These are phyloP conservation scores for Xylaria polymorpha DNA, from an alignment of 2,329 filamentous ascomycete genomes.

Conservation along the genomic window DNA sequence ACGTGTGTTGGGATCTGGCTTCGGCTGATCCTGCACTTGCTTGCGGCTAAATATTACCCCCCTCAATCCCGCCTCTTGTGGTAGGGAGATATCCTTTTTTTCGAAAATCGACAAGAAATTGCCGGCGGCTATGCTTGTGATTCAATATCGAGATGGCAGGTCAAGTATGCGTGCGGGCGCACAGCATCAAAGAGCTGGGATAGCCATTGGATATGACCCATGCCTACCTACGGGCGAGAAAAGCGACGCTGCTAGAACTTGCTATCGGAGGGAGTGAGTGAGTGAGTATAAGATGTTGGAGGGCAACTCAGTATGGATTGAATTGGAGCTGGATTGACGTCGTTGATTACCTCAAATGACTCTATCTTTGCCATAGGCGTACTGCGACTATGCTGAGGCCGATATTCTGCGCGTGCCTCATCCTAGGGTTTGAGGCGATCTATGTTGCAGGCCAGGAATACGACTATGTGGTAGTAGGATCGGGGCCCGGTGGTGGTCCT, in stretches of 20 bases:
- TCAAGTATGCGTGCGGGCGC: neutral
- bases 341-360: neutral
- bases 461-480: slow-evolving; percentile 72
- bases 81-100: slow-evolving; percentile 17
- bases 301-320: neutral
- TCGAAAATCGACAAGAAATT: slow-evolving; percentile 13
- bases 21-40: slow-evolving; percentile 27
- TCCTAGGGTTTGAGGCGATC: neutral
- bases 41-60: slow-evolving; percentile 35
- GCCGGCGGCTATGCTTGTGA: slow-evolving; percentile 22
- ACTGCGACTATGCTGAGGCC: slow-evolving; percentile 7
- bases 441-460: slow-evolving; percentile 52
- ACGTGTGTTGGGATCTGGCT: neutral
- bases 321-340: neutral
- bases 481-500: slow-evolving; percentile 68
- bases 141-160: slow-evolving; percentile 17
- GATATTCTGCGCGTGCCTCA: slow-evolving; percentile 1
- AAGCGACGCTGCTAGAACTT: neutral
- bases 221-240: neutral
- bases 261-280: neutral
- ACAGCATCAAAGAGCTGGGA: neutral
- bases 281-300: slow-evolving; percentile 19
- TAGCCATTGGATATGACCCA: neutral
- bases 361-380: slow-evolving; percentile 3
- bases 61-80: slow-evolving; percentile 2